A percentile compares a stretch with the other conserved stretches of the same genome.
phyloP scores from a whole-genome alignment of 306 rosid species.

The Trifolium subterraneum region DNA sequence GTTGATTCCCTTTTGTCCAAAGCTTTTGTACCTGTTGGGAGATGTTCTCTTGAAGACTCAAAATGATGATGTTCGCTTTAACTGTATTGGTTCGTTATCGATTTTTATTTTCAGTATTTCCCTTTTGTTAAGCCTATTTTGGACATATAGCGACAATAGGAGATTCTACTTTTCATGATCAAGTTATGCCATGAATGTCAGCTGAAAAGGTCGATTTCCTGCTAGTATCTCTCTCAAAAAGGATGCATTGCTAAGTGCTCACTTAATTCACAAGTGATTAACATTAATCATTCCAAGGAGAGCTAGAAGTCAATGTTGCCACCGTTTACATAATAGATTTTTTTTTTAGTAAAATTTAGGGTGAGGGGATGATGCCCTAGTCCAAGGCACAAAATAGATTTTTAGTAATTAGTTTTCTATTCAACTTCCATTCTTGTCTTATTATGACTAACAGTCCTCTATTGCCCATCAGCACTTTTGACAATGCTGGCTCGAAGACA shows the following conservation, averaged over 20 bases:
- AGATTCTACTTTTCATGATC: not conserved
- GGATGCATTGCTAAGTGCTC: slow-evolving; percentile 1
- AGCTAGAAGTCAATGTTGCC: slow-evolving; percentile 32
- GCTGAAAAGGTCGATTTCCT: slow-evolving; percentile 18
- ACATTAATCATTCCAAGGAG: slow-evolving; percentile 6
- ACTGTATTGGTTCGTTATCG: slow-evolving; percentile 76
- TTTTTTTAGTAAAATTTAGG: slow-evolving; percentile 23
- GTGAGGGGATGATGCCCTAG: too few relatives aligned
- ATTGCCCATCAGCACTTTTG: slow-evolving; percentile 68
- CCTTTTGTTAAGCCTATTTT: slow-evolving; percentile 33
- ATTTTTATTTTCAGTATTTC: slow-evolving; percentile 27
- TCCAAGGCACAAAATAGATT: too few relatives aligned
- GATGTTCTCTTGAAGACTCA: slow-evolving; percentile 87
- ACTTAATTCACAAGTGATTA: slow-evolving; percentile 10
- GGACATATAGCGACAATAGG: slow-evolving; percentile 3
- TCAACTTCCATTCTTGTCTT: slow-evolving; percentile 24
- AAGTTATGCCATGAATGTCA: slow-evolving; percentile 2
- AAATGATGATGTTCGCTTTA: slow-evolving; percentile 82
- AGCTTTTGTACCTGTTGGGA: slow-evolving; percentile 68
- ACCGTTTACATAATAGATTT: slow-evolving; percentile 31
- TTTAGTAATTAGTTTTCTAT: too few relatives aligned
- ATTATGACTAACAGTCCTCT: slow-evolving; percentile 40
- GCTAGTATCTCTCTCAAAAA: slow-evolving; percentile 15
- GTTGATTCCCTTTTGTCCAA: slow-evolving; percentile 68
- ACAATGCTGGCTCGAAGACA: slow-evolving; percentile 75